Percentiles rank a stretch among this genome's conserved stretches.
Conservation (phyloP, 805 yeast genomes). For the Ogataea kodamae region DNA sequence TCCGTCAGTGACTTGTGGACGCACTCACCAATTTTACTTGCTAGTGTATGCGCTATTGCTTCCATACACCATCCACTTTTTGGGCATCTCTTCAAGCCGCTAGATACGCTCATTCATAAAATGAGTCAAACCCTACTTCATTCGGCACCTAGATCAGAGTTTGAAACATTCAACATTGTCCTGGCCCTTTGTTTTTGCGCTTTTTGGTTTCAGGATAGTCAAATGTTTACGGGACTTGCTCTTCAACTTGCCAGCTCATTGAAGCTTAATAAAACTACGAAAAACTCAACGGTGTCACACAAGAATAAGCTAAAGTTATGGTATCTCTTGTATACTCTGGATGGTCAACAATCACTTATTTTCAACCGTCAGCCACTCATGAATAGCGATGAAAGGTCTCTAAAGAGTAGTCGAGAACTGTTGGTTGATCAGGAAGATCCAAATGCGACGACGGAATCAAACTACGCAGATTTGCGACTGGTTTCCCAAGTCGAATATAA, state of each 20-base stretch:
- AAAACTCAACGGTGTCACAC: slow-evolving; percentile 25
- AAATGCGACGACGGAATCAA: slow-evolving; percentile 5
- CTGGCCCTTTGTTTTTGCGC: slow-evolving; percentile 62
- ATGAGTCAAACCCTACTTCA: slow-evolving; percentile 31
- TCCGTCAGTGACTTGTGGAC: slow-evolving; percentile 50
- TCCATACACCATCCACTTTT: slow-evolving; percentile 54
- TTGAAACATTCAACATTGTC: slow-evolving; percentile 56
- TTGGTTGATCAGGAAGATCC: slow-evolving; percentile 24
- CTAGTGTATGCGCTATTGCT: slow-evolving; percentile 59
- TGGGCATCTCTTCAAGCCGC: slow-evolving; percentile 21
- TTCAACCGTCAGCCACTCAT: slow-evolving; percentile 56
- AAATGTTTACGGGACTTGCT: slow-evolving; percentile 64
- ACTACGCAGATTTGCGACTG: slow-evolving; percentile 49
- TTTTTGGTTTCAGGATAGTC: slow-evolving; percentile 64
- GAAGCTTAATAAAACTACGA: slow-evolving; percentile 35
- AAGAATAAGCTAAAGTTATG: slow-evolving; percentile 55
- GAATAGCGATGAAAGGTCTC: slow-evolving; percentile 41
- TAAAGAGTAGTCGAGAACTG: slow-evolving; percentile 40
- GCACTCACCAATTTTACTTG: slow-evolving; percentile 53
- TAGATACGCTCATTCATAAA: slow-evolving; percentile 31
- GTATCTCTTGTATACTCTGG: slow-evolving; percentile 62
- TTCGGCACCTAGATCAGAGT: slow-evolving; percentile 38
- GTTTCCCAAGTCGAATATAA: slow-evolving; percentile 68
- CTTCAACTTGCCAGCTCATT: slow-evolving; percentile 60
- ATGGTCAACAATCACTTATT: slow-evolving; percentile 65